phyloP scores from a whole-genome alignment of 208 protist genomes.

The Acanthamoeba lenticulata region DNA sequence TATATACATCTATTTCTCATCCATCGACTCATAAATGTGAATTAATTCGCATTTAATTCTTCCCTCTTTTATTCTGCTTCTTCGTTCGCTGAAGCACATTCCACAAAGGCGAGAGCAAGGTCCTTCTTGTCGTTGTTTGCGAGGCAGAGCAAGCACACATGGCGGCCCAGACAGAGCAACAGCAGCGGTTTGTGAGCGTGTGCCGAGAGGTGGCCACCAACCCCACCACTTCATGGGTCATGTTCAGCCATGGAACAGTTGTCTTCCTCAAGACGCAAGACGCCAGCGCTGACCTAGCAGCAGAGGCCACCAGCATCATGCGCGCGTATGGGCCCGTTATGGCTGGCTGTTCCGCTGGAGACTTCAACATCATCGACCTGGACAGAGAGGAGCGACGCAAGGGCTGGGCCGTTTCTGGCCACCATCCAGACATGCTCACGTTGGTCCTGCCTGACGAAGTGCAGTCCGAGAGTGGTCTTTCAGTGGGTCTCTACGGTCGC shows the following conservation, averaged over 20 bases:
- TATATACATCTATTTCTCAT: too few relatives aligned
- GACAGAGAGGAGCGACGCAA: background rate
- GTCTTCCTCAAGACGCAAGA: background rate
- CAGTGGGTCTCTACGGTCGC: background rate
- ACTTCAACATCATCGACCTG: background rate
- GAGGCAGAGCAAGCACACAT: too few relatives aligned
- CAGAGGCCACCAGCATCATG: background rate
- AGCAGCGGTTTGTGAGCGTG: slow-evolving; percentile 96
- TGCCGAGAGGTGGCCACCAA: background rate
- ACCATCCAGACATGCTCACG: background rate
- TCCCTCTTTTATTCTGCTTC: too few relatives aligned
- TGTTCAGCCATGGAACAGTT: background rate
- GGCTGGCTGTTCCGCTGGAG: background rate
- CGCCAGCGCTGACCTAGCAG: background rate
- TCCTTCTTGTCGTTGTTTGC: too few relatives aligned
- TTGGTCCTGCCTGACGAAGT: background rate
- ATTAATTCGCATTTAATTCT: too few relatives aligned
- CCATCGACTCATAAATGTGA: too few relatives aligned
- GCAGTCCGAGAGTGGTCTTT: background rate
- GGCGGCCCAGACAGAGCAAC: slow-evolving; percentile 74
- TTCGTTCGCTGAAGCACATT: too few relatives aligned
- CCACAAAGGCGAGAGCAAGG: too few relatives aligned
- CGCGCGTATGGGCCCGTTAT: background rate
- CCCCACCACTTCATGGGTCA: background rate
- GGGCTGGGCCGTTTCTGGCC: background rate